Conservation (phyloP, 768 basidiomycete genomes). For the Russula emetica region DNA sequence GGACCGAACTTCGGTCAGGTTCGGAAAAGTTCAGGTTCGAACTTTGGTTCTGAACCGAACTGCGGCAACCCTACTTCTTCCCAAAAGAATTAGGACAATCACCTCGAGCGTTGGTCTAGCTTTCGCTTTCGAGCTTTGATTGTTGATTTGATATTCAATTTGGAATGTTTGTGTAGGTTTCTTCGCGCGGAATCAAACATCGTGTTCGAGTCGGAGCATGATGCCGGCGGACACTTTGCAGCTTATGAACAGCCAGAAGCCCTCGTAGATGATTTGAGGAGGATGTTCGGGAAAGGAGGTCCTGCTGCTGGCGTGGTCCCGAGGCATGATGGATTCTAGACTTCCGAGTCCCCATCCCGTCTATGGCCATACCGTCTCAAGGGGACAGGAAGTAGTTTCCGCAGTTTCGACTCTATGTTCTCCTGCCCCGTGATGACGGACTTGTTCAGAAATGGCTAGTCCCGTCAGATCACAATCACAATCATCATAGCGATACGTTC, state of each 20-base stretch:
- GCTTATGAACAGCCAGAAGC: constrained; percentile 47
- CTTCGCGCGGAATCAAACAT: constrained; percentile 36
- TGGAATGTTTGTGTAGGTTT: background rate
- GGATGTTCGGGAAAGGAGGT: constrained; percentile 54
- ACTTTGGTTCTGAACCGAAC: too few relatives aligned
- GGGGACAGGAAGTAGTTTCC: background rate
- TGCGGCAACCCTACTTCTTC: too few relatives aligned
- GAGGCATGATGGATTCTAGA: constrained; percentile 28
- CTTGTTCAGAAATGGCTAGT: background rate
- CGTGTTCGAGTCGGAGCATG: constrained; percentile 48
- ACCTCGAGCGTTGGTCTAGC: constrained; percentile 41
- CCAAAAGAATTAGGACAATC: constrained; percentile 44
- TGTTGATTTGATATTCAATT: background rate
- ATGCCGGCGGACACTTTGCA: constrained; percentile 56
- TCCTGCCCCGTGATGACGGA: background rate
- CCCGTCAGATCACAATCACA: background rate
- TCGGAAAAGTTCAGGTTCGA: too few relatives aligned
- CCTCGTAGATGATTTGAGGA: constrained; percentile 48
- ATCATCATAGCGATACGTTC: background rate
- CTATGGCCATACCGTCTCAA: background rate
- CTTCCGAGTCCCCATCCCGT: too few relatives aligned
- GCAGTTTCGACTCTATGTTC: background rate
- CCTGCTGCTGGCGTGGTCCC: constrained; percentile 47
- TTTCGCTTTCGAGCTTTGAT: background rate
- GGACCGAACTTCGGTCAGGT: too few relatives aligned